phyloP scores from a whole-genome alignment of 768 basidiomycete species.

The Boletus barrowsii region DNA sequence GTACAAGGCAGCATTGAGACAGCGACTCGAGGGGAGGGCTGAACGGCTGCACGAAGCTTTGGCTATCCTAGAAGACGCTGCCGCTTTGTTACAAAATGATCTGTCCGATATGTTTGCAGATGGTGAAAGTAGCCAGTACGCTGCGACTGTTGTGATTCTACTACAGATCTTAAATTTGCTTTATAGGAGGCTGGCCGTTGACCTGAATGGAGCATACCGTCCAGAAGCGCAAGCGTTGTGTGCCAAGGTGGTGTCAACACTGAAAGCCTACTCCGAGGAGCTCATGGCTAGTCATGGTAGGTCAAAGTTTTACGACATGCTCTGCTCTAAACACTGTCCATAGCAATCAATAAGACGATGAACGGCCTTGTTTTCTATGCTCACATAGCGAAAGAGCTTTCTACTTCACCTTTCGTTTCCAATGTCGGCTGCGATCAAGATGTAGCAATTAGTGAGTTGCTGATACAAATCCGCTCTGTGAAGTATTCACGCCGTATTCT shows the following conservation, averaged over 20 bases:
- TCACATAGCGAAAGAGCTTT: conserved; percentile 48
- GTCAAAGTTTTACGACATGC: conserved; percentile 5
- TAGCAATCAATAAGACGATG: conserved; percentile 20
- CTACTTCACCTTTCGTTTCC: conserved; percentile 40
- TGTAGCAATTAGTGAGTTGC: conserved; percentile 36
- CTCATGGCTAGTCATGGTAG: conserved; percentile 35
- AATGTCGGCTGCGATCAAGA: conserved; percentile 42
- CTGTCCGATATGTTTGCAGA: conserved; percentile 43
- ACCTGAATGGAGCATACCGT: conserved; percentile 45
- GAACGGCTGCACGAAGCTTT: conserved; percentile 58
- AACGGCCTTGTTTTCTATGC: conserved; percentile 45
- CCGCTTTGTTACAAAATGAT: conserved; percentile 57
- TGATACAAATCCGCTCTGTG: background rate
- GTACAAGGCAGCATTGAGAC: conserved; percentile 58
- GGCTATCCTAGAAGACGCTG: conserved; percentile 56
- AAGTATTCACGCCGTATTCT: conserved; percentile 6
- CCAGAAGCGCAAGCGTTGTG: conserved; percentile 51
- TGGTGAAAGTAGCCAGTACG: conserved; percentile 45
- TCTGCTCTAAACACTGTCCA: conserved; percentile 3
- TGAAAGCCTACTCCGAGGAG: conserved; percentile 38
- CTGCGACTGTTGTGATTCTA: background rate
- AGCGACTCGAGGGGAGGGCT: conserved; percentile 65
- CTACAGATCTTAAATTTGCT: background rate
- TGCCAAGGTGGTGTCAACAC: conserved; percentile 36
- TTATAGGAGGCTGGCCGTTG: conserved; percentile 39